phyloP scores from a whole-genome alignment of 2,329 filamentous ascomycete genomes.

The Clarireedia hainanense region DNA sequence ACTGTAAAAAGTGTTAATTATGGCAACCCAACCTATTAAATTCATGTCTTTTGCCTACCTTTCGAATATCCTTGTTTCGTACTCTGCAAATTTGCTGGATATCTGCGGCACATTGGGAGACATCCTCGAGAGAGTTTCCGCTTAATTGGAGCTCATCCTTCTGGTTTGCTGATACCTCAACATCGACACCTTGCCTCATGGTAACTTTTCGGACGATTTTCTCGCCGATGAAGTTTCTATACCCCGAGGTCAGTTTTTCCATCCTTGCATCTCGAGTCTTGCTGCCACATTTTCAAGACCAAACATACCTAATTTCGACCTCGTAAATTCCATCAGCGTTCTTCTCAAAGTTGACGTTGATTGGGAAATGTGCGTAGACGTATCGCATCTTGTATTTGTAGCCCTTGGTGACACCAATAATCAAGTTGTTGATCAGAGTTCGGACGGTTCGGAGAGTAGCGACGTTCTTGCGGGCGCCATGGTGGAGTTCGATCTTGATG shows the following conservation, averaged over 20 bases:
- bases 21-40: neutral
- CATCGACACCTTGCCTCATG: conserved; percentile 85
- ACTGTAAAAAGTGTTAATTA: conserved; percentile 43
- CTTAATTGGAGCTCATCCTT: conserved; percentile 95
- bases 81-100: conserved; percentile 99
- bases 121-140: conserved; percentile 94
- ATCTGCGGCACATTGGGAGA: conserved; percentile 96
- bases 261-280: neutral
- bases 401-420: conserved; percentile 96
- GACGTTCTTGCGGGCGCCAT: conserved; percentile 95
- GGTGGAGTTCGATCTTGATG: conserved; percentile 97
- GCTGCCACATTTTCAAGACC: neutral
- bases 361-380: conserved; percentile 99
- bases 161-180: conserved; percentile 81
- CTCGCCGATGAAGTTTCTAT: conserved; percentile 95
- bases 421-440: conserved; percentile 97
- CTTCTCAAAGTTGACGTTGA: conserved; percentile 99
- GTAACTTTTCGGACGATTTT: conserved; percentile 92
- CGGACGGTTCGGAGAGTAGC: conserved; percentile 97
- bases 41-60: conserved; percentile 48
- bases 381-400: conserved; percentile 99
- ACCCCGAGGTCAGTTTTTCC: conserved; percentile 29
- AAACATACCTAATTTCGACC: conserved; percentile 90
- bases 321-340: conserved; percentile 80
- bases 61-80: conserved; percentile 99